Conservation (phyloP, 2,329 filamentous ascomycete genomes). For the Fusarium beomiforme region DNA sequence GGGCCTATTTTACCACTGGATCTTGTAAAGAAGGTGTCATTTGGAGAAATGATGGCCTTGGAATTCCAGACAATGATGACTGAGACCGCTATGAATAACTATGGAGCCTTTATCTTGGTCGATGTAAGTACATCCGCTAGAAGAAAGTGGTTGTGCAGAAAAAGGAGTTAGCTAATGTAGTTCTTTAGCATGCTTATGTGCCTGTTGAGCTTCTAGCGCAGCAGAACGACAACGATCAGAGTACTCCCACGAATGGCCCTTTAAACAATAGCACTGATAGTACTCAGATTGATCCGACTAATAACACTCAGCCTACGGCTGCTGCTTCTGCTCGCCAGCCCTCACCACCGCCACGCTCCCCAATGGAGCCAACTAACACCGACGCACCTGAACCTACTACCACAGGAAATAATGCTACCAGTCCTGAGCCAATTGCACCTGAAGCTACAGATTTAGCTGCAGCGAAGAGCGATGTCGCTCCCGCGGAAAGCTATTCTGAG, state of each 20-base stretch:
- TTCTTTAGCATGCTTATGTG: constrained; percentile 9
- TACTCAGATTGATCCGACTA: background rate
- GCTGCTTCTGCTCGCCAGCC: background rate
- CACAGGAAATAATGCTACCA: background rate
- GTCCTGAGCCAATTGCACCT: background rate
- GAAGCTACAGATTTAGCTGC: background rate
- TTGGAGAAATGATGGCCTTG: constrained; percentile 38
- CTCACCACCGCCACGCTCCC: background rate
- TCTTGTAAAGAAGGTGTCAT: constrained; percentile 45
- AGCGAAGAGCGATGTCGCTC: background rate
- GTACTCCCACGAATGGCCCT: background rate
- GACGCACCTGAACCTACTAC: too few species aligned
- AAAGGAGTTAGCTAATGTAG: background rate
- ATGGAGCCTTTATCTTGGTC: constrained; percentile 40
- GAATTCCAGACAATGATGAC: constrained; percentile 41
- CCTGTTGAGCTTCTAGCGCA: constrained; percentile 9
- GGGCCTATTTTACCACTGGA: constrained; percentile 31
- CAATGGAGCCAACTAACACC: background rate
- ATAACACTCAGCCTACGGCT: background rate
- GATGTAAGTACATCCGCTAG: constrained; percentile 21
- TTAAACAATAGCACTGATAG: background rate
- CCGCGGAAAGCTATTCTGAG: background rate
- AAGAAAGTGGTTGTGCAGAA: background rate
- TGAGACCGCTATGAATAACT: constrained; percentile 5
- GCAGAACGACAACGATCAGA: background rate